These are phyloP conservation scores for Leccinum fuscescens DNA, from an alignment of 1,284 basidiomycete genomes.

Conservation along the genomic window DNA sequence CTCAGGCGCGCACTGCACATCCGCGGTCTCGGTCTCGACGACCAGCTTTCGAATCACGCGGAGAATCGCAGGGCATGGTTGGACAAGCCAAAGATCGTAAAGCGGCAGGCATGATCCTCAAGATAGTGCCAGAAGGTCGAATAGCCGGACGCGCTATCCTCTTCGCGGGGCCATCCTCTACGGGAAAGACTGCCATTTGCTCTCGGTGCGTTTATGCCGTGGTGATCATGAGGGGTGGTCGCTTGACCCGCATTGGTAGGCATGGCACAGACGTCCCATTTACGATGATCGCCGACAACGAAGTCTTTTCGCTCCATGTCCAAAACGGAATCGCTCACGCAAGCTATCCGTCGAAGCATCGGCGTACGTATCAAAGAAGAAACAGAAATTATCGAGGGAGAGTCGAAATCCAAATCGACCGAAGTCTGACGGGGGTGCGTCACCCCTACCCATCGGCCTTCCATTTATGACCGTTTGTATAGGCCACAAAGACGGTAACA, in stretches of 20 bases:
- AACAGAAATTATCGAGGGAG: constrained; percentile 95
- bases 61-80: constrained; percentile 92
- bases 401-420: constrained; percentile 99
- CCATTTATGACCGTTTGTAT: constrained; percentile 7
- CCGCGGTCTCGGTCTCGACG: constrained; percentile 90
- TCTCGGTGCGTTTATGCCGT: constrained; percentile 56
- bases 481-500: constrained; percentile 98
- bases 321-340: constrained; percentile 96
- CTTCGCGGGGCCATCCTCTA: constrained; percentile 94
- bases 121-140: constrained; percentile 95
- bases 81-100: constrained; percentile 94
- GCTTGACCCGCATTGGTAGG: constrained; percentile 45
- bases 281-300: constrained; percentile 94
- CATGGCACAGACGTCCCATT: constrained; percentile 98
- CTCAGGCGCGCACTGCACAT: constrained; percentile 95
- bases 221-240: background rate
- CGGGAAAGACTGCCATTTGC: constrained; percentile 94
- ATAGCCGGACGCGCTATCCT: constrained; percentile 95
- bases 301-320: constrained; percentile 98
- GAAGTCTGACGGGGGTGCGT: constrained; percentile 92
- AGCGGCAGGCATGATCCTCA: constrained; percentile 95
- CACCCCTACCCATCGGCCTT: background rate
- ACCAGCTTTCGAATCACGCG: constrained; percentile 81
- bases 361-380: constrained; percentile 98
- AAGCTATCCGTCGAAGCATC: constrained; percentile 93